Conservation (phyloP, 495 filamentous ascomycete genomes). For the Tuber aestivum region DNA sequence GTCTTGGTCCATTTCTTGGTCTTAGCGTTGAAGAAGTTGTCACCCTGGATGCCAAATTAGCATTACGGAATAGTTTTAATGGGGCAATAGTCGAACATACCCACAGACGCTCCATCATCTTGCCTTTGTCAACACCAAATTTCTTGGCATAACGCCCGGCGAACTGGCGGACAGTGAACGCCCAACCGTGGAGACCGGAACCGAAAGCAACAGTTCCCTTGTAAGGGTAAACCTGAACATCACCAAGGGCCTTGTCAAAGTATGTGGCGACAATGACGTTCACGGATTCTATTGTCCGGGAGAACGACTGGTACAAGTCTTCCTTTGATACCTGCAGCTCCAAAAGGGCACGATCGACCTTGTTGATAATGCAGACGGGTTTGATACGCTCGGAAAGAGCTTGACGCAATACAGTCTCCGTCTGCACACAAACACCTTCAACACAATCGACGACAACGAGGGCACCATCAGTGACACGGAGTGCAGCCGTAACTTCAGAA, state of each 20-base stretch:
- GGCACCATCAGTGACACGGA: conserved; percentile 99
- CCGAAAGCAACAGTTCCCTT: conserved; percentile 97
- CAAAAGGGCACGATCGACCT: conserved; percentile 98
- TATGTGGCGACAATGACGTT: conserved; percentile 99
- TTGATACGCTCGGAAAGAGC: conserved; percentile 99
- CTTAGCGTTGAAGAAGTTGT: conserved; percentile 99
- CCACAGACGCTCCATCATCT: conserved; percentile 99
- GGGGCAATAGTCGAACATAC: conserved; percentile 48
- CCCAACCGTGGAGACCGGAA: conserved; percentile 99
- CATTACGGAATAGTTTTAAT: not conserved
- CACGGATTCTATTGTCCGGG: conserved; percentile 97
- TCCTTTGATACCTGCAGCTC: conserved; percentile 98
- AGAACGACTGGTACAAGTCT: conserved; percentile 99
- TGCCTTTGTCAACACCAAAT: conserved; percentile 97
- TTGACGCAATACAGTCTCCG: conserved; percentile 98
- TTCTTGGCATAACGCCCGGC: conserved; percentile 97
- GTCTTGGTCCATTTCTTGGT: conserved; percentile 99
- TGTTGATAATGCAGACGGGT: conserved; percentile 99
- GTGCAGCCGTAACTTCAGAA: conserved; percentile 97
- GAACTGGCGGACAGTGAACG: conserved; percentile 98
- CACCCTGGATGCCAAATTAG: conserved; percentile 56
- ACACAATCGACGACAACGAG: conserved; percentile 99
- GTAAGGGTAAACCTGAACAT: conserved; percentile 96
- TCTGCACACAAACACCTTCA: conserved; percentile 99
- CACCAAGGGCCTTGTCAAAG: conserved; percentile 92